These are phyloP conservation scores for Cyberlindnera petersonii DNA, from an alignment of 805 yeast species.

Conservation along the genomic window DNA sequence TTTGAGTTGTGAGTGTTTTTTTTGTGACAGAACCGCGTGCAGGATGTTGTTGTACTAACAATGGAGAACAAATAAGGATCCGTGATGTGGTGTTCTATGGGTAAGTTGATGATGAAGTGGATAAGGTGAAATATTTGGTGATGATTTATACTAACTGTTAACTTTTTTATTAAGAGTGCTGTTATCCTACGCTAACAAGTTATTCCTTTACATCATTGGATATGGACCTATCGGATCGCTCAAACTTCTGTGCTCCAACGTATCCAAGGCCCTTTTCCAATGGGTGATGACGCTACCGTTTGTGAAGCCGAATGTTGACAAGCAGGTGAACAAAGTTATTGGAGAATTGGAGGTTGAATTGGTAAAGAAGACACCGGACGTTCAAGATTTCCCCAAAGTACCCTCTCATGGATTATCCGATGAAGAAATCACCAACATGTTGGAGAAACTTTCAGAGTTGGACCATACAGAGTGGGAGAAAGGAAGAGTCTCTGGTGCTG, in stretches of 20 bases:
- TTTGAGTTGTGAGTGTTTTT: slow-evolving; percentile 7
- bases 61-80: not conserved
- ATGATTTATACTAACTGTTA: too few relatives aligned
- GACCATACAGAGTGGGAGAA: slow-evolving; percentile 76
- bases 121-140: too few relatives aligned
- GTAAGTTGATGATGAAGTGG: too few relatives aligned
- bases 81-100: slow-evolving; percentile 8
- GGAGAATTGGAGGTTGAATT: slow-evolving; percentile 51
- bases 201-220: slow-evolving; percentile 27
- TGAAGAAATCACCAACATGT: slow-evolving; percentile 42
- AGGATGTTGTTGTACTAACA: slow-evolving; percentile 2
- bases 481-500: slow-evolving; percentile 92
- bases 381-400: slow-evolving; percentile 43
- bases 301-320: slow-evolving; percentile 51
- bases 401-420: slow-evolving; percentile 60
- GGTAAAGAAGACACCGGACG: slow-evolving; percentile 47
- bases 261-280: slow-evolving; percentile 28
- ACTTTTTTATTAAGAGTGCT: slow-evolving; percentile 8
- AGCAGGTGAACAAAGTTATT: slow-evolving; percentile 50
- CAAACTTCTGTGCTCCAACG: not conserved
- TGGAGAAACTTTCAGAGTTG: slow-evolving; percentile 47
- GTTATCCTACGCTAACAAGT: slow-evolving; percentile 3
- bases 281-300: slow-evolving; percentile 46
- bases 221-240: slow-evolving; percentile 39
- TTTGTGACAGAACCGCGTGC: not conserved